Conservation (phyloP, 2,329 filamentous ascomycete genomes). For the Amesomyces nigricolor region DNA sequence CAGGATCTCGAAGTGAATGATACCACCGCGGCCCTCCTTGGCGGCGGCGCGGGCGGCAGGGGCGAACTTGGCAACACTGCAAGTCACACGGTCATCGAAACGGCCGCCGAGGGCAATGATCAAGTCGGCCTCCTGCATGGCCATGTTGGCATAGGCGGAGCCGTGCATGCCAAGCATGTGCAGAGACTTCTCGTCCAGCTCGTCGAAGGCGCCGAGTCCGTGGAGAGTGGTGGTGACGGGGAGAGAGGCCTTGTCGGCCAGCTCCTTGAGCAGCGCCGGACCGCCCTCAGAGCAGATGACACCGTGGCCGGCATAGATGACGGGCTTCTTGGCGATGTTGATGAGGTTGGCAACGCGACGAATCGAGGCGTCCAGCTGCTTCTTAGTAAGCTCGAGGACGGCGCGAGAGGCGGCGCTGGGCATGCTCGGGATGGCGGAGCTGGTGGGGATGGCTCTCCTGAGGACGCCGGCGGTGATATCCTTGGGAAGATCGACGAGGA, state of each 20-base stretch:
- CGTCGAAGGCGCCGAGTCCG: conserved; percentile 86
- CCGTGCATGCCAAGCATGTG: conserved; percentile 99
- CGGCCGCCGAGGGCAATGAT: conserved; percentile 91
- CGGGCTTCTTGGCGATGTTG: conserved; percentile 85
- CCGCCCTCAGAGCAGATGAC: conserved; percentile 76
- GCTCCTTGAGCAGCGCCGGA: conserved; percentile 69
- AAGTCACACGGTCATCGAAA: conserved; percentile 93
- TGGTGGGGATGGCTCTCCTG: conserved; percentile 73
- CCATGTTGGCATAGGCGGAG: conserved; percentile 93
- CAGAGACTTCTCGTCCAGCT: conserved; percentile 86
- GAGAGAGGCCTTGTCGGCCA: conserved; percentile 85
- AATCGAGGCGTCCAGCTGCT: conserved; percentile 69
- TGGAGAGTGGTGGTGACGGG: conserved; percentile 95
- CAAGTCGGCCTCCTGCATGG: conserved; percentile 93
- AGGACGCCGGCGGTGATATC: conserved; percentile 87
- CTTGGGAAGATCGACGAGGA: conserved; percentile 93
- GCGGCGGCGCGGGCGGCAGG: conserved; percentile 82
- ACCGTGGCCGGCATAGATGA: conserved; percentile 93
- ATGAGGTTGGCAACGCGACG: conserved; percentile 72
- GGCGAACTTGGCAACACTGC: conserved; percentile 77
- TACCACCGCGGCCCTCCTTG: conserved; percentile 79
- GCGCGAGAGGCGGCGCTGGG: conserved; percentile 82
- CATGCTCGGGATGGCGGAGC: conserved; percentile 67
- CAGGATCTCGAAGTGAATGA: conserved; percentile 97
- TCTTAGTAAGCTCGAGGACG: conserved; percentile 65